Conservation (phyloP, 352 stramenopile species). For the Poterioochromonas sp. region DNA sequence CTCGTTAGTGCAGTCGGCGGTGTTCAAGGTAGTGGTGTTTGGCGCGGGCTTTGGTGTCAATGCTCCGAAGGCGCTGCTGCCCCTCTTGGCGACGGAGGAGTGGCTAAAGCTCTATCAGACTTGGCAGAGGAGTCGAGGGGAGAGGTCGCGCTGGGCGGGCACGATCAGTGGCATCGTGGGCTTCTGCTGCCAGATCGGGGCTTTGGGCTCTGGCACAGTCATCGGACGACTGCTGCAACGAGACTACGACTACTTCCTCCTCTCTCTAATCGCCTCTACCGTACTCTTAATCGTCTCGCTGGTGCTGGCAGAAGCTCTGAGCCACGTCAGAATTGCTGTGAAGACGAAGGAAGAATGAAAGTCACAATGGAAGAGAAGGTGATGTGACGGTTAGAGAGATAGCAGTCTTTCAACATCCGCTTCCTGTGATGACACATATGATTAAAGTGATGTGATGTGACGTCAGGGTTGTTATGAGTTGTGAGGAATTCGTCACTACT, state of each 20-base stretch:
- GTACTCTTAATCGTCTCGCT: background rate
- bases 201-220: background rate
- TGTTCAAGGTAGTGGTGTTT: background rate
- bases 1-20: background rate
- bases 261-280: background rate
- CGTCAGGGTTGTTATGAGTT: no score
- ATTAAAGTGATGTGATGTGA: no score
- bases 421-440: no score
- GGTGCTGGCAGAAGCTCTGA: background rate
- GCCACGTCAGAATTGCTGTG: background rate
- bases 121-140: background rate
- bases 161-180: background rate
- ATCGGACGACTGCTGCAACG: background rate
- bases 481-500: no score
- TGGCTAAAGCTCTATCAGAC: background rate
- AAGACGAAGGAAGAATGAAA: background rate
- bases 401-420: no score
- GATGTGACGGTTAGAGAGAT: no score
- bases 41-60: background rate
- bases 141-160: background rate
- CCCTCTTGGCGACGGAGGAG: background rate
- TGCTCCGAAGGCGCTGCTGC: background rate
- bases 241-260: background rate
- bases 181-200: background rate
- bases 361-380: no score